These are phyloP conservation scores for Psilocybe cubensis DNA, from an alignment of 768 basidiomycete genomes.

Conservation along the genomic window DNA sequence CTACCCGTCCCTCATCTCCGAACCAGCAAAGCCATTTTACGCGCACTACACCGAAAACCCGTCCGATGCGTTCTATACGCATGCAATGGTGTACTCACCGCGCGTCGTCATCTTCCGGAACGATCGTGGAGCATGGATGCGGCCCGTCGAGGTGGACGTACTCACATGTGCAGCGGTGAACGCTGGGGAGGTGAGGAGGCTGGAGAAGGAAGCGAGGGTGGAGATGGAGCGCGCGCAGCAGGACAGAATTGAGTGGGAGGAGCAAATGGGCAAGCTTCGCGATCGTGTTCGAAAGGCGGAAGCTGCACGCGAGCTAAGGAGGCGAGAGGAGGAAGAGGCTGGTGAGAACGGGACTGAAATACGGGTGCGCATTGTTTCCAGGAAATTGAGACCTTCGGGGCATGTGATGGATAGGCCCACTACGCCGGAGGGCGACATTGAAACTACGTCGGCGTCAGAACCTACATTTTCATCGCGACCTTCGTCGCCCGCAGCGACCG, in stretches of 20 bases:
- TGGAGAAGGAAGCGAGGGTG: conserved; percentile 13
- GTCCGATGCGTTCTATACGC: conserved; percentile 66
- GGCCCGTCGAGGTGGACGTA: conserved; percentile 64
- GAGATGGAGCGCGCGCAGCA: conserved; percentile 9
- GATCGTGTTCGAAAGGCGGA: conserved; percentile 5
- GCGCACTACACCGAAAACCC: conserved; percentile 50
- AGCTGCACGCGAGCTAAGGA: conserved; percentile 1
- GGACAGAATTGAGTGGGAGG: background rate
- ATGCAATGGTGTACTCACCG: conserved; percentile 78
- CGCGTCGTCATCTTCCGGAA: conserved; percentile 61
- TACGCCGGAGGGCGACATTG: no score
- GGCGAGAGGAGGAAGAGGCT: background rate
- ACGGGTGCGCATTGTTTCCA: background rate
- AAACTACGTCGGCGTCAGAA: no score
- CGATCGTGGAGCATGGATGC: conserved; percentile 57
- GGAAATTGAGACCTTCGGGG: no score
- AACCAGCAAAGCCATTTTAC: conserved; percentile 61
- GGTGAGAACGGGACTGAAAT: background rate
- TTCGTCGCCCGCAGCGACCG: no score
- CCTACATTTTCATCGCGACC: no score
- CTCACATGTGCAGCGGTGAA: conserved; percentile 77
- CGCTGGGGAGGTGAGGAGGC: conserved; percentile 41
- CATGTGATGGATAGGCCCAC: no score
- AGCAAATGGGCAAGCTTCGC: conserved; percentile 12
- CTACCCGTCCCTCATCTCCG: conserved; percentile 63